Evolutionary conservation across 306 rosid species (phyloP).

Genomic region (Trifolium repens): DNA sequence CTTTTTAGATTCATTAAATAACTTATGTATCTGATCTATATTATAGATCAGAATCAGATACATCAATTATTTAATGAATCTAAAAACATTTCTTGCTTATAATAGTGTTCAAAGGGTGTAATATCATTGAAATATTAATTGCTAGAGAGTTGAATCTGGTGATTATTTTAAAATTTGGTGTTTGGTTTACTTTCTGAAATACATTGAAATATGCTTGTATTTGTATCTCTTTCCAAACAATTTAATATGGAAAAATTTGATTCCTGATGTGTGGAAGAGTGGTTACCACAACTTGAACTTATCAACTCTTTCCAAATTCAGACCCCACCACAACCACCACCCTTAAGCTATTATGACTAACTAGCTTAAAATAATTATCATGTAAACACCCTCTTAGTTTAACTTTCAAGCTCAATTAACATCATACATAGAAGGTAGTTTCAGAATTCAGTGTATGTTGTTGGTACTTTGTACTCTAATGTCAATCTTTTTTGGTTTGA

Average conservation of each 20-base stretch:
- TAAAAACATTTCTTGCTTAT: no score
- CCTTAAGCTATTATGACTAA: slow-evolving; percentile 11
- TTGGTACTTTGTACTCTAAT: background rate
- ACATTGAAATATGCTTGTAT: slow-evolving; percentile 17
- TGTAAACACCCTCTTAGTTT: background rate
- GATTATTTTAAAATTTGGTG: slow-evolving; percentile 4
- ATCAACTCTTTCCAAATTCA: slow-evolving; percentile 4
- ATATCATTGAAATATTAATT: background rate
- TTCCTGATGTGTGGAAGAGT: background rate
- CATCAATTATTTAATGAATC: no score
- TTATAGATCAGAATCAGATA: no score
- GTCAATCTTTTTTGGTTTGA: slow-evolving; percentile 29
- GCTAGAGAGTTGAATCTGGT: slow-evolving; percentile 17
- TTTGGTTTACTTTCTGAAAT: slow-evolving; percentile 8
- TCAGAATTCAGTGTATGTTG: background rate
- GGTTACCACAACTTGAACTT: slow-evolving; percentile 32
- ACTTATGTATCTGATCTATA: no score
- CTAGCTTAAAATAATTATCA: slow-evolving; percentile 17
- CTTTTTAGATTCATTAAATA: no score
- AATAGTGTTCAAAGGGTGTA: no score
- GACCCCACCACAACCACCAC: slow-evolving; percentile 31
- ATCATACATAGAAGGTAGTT: background rate
- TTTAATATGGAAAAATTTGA: background rate
- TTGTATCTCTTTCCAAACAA: slow-evolving; percentile 8
- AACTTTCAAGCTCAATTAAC: background rate